These are phyloP conservation scores for Mortierella sp. DNA, from an alignment of 371 early-diverging fungal genomes.

Conservation along the genomic window DNA sequence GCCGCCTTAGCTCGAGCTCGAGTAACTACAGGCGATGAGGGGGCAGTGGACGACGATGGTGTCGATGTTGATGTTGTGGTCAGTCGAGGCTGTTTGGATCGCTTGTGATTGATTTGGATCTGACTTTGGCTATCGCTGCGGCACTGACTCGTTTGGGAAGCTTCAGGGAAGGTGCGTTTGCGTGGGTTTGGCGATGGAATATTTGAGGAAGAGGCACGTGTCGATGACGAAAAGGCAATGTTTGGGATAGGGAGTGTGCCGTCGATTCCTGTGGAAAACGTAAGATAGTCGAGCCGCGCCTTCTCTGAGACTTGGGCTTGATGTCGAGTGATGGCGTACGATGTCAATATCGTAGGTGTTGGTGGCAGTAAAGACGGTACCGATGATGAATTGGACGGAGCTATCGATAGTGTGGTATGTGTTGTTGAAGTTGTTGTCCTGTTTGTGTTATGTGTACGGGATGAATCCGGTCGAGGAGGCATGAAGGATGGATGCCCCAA, in stretches of 20 bases:
- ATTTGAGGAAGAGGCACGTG: conserved; percentile 6
- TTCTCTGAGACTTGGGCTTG: conserved; percentile 36
- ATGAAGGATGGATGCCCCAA: conserved; percentile 31
- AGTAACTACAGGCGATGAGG: conserved; percentile 20
- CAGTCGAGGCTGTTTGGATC: conserved; percentile 31
- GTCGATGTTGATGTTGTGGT: conserved; percentile 8
- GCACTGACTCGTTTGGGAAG: conserved; percentile 12
- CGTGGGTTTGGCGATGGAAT: conserved; percentile 10
- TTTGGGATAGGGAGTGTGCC: conserved; percentile 20
- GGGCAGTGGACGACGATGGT: not conserved
- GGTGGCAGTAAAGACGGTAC: conserved; percentile 12
- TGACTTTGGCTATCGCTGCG: conserved; percentile 8
- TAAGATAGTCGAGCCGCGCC: conserved; percentile 46
- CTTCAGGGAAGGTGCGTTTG: conserved; percentile 27
- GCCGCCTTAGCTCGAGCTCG: conserved; percentile 26
- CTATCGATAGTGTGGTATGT: not conserved
- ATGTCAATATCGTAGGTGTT: conserved; percentile 22
- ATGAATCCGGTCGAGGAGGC: conserved; percentile 46
- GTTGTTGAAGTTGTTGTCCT: conserved; percentile 16
- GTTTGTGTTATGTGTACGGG: conserved; percentile 21
- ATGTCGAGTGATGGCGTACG: conserved; percentile 50
- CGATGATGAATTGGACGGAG: conserved; percentile 11
- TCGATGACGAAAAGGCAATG: conserved; percentile 6
- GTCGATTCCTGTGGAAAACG: conserved; percentile 48
- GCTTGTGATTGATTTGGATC: not conserved